phyloP scores from a whole-genome alignment of 1,284 basidiomycete genomes.

The Ustilago curta region DNA sequence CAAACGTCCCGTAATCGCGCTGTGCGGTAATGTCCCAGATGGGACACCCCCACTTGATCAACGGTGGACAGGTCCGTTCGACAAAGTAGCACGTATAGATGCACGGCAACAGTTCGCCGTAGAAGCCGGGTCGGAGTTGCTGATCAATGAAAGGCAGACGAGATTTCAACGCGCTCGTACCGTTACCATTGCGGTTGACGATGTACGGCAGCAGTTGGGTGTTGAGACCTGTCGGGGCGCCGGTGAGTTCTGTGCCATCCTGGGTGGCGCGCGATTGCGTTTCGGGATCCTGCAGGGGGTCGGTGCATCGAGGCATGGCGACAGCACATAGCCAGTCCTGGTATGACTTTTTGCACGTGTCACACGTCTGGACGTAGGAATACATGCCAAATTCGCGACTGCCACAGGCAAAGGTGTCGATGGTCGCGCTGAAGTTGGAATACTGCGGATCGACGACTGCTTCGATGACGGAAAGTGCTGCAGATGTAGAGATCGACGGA shows the following conservation, averaged over 20 bases:
- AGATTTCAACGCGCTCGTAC: constrained; percentile 26
- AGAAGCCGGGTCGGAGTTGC: constrained; percentile 51
- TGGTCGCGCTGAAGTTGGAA: constrained; percentile 68
- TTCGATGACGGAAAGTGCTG: constrained; percentile 66
- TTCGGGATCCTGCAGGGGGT: constrained; percentile 50
- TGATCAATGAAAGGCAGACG: constrained; percentile 62
- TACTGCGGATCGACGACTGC: constrained; percentile 64
- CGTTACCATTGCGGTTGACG: constrained; percentile 59
- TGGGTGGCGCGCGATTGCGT: constrained; percentile 54
- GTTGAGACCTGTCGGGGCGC: constrained; percentile 55
- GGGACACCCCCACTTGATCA: constrained; percentile 65
- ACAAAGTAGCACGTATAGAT: constrained; percentile 67
- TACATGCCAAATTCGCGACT: constrained; percentile 67
- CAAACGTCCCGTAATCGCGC: constrained; percentile 67
- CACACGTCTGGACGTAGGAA: constrained; percentile 69
- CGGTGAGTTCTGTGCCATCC: constrained; percentile 55
- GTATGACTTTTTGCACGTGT: constrained; percentile 69
- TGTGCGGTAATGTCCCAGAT: constrained; percentile 66
- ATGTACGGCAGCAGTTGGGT: constrained; percentile 62
- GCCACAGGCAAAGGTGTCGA: constrained; percentile 71
- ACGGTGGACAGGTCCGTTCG: constrained; percentile 60
- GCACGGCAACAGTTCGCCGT: constrained; percentile 68
- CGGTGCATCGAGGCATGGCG: constrained; percentile 70
- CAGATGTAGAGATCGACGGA: constrained; percentile 52
- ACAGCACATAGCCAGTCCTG: constrained; percentile 70